phyloP scores from a whole-genome alignment of 139 green algal genomes.

The Closterium sp. region DNA sequence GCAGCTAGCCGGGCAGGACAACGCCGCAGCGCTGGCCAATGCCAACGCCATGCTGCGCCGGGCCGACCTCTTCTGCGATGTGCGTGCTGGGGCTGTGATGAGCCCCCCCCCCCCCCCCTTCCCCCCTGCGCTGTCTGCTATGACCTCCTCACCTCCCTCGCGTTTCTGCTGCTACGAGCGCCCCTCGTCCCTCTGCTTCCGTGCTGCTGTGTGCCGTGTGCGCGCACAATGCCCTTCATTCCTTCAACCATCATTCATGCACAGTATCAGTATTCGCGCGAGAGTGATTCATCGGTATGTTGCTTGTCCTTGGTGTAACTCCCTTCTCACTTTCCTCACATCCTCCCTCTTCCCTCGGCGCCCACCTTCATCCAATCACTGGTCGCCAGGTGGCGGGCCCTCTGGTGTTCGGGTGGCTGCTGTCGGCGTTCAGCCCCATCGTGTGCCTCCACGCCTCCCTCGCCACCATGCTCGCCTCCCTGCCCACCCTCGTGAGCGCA shows the following conservation, averaged over 20 bases:
- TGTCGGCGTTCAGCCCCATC: slow-evolving; percentile 9
- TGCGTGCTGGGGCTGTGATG: background rate
- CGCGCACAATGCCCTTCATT: too few relatives aligned
- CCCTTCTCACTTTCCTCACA: background rate
- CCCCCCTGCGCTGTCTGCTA: too few relatives aligned
- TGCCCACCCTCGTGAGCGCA: slow-evolving; percentile 29
- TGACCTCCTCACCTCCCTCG: background rate
- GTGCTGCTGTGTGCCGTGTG: background rate
- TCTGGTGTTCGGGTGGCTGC: slow-evolving; percentile 40
- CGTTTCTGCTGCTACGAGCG: too few relatives aligned
- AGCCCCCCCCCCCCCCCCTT: too few relatives aligned
- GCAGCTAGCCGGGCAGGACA: background rate
- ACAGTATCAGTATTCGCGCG: too few relatives aligned
- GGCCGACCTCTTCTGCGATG: slow-evolving; percentile 47
- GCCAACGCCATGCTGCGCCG: slow-evolving; percentile 45
- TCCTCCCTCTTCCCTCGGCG: background rate
- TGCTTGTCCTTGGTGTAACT: too few relatives aligned
- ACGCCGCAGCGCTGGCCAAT: background rate
- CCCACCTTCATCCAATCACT: background rate
- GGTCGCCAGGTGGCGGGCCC: slow-evolving; percentile 26
- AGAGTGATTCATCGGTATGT: too few relatives aligned
- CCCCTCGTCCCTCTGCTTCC: background rate
- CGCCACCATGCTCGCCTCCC: slow-evolving; percentile 28
- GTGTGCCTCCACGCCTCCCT: slow-evolving; percentile 24
- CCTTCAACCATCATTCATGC: too few relatives aligned